A percentile compares a stretch with the other conserved stretches of the same genome.
Conservation (phyloP, 495 filamentous ascomycete genomes). For the Neurospora sublineolata region DNA sequence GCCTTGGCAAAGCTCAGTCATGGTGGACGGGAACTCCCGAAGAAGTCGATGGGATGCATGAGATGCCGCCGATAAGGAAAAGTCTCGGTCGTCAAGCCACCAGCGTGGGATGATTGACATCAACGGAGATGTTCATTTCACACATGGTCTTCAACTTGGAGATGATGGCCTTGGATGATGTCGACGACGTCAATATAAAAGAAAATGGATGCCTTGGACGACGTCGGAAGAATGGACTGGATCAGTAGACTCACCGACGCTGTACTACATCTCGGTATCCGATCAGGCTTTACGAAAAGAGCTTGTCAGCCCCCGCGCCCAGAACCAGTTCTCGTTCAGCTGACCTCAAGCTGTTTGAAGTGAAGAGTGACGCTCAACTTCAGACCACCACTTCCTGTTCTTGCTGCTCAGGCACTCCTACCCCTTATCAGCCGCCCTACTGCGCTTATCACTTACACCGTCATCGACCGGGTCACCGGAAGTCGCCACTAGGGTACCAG, state of each 20-base stretch:
- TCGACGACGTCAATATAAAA: neutral
- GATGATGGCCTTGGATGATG: neutral
- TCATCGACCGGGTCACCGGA: neutral
- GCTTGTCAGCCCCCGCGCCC: neutral
- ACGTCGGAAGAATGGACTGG: neutral
- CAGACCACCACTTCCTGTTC: neutral
- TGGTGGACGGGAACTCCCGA: neutral
- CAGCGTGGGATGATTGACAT: neutral
- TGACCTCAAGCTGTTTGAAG: neutral
- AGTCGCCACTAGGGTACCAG: neutral
- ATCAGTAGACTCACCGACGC: neutral
- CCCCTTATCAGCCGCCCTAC: neutral
- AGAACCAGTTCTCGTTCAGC: neutral
- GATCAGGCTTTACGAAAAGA: neutral
- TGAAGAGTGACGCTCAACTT: neutral
- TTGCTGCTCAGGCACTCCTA: neutral
- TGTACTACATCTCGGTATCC: neutral
- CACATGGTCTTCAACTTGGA: neutral
- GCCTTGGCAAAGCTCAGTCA: neutral
- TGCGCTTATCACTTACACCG: neutral
- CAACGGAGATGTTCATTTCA: neutral
- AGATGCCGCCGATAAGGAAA: neutral
- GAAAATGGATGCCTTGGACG: neutral
- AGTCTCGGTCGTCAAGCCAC: neutral
- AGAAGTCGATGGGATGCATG: neutral